Conservation (phyloP, 2,329 filamentous ascomycete genomes). For the Metarhizium rileyi region DNA sequence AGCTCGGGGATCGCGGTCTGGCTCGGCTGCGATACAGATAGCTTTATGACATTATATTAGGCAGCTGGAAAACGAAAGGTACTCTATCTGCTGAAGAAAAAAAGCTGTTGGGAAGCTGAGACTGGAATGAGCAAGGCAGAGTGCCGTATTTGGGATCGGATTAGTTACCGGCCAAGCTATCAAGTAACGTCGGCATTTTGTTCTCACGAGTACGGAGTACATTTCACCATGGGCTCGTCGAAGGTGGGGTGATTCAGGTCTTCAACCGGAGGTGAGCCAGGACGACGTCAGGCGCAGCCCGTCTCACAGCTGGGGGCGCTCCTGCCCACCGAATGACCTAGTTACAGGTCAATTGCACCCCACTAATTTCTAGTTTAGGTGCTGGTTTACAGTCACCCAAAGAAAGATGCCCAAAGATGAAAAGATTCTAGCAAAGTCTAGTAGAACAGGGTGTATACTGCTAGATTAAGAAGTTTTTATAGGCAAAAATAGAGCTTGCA, state of each 20-base stretch:
- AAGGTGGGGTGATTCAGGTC: not conserved
- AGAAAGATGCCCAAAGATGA: no score
- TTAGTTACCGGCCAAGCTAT: constrained; percentile 1
- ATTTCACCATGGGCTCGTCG: not conserved
- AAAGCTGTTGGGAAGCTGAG: not conserved
- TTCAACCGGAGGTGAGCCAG: not conserved
- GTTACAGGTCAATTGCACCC: no score
- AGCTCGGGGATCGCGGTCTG: not conserved
- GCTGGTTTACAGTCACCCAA: no score
- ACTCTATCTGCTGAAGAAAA: not conserved
- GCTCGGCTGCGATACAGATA: not conserved
- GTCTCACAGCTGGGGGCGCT: not conserved
- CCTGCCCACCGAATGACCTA: not conserved
- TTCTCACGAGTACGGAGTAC: no score
- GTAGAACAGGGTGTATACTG: no score
- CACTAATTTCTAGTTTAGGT: no score
- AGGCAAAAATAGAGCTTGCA: no score
- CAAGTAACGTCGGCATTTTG: not conserved
- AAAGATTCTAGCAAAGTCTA: no score
- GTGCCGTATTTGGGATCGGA: not conserved
- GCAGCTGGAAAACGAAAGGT: not conserved
- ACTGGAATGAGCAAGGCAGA: not conserved
- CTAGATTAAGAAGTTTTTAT: no score
- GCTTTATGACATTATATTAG: not conserved
- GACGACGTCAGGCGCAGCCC: constrained; percentile 8